Percentiles rank a stretch among this genome's conserved stretches.
Evolutionary conservation across 129 eudicot species (phyloP).

Genomic region (Flaveria trinervia): DNA sequence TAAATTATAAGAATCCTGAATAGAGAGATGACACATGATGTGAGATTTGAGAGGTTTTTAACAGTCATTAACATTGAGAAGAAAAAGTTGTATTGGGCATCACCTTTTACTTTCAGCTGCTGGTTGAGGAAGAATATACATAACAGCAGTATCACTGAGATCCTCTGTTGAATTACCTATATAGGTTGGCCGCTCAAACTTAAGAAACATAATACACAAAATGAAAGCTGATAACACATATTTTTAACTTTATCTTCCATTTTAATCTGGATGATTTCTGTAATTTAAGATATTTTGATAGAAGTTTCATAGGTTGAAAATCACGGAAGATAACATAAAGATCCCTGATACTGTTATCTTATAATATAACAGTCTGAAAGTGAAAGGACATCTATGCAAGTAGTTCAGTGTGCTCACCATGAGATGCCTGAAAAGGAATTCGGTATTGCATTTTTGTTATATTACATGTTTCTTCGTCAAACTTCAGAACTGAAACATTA

Average conservation of each 20-base stretch:
- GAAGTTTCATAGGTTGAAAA: too few species aligned
- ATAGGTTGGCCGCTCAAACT: constrained; percentile 17
- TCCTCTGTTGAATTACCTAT: constrained; percentile 57
- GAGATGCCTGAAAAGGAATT: constrained; percentile 77
- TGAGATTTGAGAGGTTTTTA: constrained; percentile 26
- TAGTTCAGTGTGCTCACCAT: constrained; percentile 47
- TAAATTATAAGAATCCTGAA: constrained; percentile 85
- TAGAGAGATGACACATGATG: constrained; percentile 13
- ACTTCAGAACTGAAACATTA: constrained; percentile 66
- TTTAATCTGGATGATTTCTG: too few species aligned
- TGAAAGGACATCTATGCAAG: background rate
- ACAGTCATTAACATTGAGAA: background rate
- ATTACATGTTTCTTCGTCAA: constrained; percentile 51
- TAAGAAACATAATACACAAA: constrained; percentile 6
- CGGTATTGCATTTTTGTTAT: constrained; percentile 69
- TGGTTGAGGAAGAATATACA: constrained; percentile 83
- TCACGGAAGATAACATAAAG: background rate
- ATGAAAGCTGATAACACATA: background rate
- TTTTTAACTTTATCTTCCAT: too few species aligned
- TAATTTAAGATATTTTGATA: too few species aligned
- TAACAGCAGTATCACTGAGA: constrained; percentile 56
- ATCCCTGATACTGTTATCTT: background rate
- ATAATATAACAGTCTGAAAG: background rate
- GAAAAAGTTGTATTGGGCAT: constrained; percentile 14
- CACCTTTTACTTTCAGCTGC: constrained; percentile 84